Base-by-base conservation (phyloP, 169 alveolate genomes). In the Plasmodium falciparum region DNA sequence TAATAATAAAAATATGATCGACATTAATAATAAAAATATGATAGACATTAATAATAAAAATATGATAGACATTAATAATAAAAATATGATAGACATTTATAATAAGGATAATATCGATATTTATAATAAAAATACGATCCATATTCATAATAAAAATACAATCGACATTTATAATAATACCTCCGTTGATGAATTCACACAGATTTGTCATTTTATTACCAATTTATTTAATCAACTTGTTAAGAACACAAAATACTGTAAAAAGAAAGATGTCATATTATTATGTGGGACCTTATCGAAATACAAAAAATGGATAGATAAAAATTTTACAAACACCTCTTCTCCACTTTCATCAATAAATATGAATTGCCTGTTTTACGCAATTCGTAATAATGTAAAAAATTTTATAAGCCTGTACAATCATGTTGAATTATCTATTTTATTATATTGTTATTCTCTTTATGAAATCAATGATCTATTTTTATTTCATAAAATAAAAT, bases 401-500 rank as follows among this genome's bases (percentile, higher is more conserved):
- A 75, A 3, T 12, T 26, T 22, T 11, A 75, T 75, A 62, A 24
- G 26, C 17, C 9, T 15, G 15, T 75, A 56, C 11, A 75, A 62
- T 56, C 43, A 20, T 63, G 43, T 63, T 2, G 74, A 75, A 39
- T 15, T 75, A 13, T 75, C 89, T 11, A 75, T 67, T 26, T 22
- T 75, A 33, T 69, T 75, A 26, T 75, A 75, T 67, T 75, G 89
- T 33, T 61, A 75, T 39, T 65, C 89, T 4, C 45, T 33, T 24
- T 75, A 75, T 15, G 17, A 61, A 29, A 63, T 75, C 3, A 29
- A 26, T 22, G 89, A 75, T 33, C 47, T 17, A 54, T 11, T n/a
- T 54, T 39, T 75, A 24, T 75, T 26, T 63, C 1, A 75, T 11
- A n/a, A 24, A 11, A 75, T 75, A 22, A 75, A 75, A 54, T 43